Evolutionary conservation across 2,329 filamentous ascomycete species (phyloP).

Genomic region (Chrysoporthe austroafricana): DNA sequence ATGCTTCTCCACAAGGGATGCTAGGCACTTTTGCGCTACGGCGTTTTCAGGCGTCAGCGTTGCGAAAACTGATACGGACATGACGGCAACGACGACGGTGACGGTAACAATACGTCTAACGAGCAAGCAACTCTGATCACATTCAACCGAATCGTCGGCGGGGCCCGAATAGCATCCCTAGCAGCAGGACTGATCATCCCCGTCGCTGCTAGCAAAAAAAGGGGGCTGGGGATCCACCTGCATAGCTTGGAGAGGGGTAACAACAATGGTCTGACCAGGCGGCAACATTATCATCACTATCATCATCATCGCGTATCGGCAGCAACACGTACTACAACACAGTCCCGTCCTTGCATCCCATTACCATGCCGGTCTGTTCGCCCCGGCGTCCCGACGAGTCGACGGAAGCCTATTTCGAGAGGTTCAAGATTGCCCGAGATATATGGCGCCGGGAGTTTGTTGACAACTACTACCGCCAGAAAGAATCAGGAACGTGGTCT

Average conservation of each 20-base stretch:
- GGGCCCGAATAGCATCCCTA: too few species aligned
- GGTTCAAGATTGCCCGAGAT: constrained; percentile 5
- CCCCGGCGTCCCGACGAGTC: constrained; percentile 4
- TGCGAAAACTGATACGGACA: not conserved
- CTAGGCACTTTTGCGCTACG: constrained; percentile 9
- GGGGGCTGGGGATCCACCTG: too few species aligned
- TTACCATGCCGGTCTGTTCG: not conserved
- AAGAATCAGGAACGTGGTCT: not conserved
- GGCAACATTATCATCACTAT: too few species aligned
- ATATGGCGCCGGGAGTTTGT: constrained; percentile 12
- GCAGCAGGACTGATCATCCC: too few species aligned
- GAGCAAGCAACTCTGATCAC: too few species aligned
- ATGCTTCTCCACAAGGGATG: constrained; percentile 5
- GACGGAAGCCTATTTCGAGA: not conserved
- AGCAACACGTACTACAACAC: not conserved
- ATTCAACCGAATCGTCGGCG: too few species aligned
- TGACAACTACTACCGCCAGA: not conserved
- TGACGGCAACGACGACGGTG: too few species aligned
- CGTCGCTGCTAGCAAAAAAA: too few species aligned
- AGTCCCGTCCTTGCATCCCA: not conserved
- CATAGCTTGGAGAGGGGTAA: too few species aligned
- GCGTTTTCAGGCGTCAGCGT: constrained; percentile 19
- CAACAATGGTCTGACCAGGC: too few species aligned
- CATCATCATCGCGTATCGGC: not conserved
- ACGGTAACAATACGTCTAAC: too few species aligned